These are phyloP conservation scores for Ophiocytium majus DNA, from an alignment of 352 stramenopile genomes.

Conservation along the genomic window DNA sequence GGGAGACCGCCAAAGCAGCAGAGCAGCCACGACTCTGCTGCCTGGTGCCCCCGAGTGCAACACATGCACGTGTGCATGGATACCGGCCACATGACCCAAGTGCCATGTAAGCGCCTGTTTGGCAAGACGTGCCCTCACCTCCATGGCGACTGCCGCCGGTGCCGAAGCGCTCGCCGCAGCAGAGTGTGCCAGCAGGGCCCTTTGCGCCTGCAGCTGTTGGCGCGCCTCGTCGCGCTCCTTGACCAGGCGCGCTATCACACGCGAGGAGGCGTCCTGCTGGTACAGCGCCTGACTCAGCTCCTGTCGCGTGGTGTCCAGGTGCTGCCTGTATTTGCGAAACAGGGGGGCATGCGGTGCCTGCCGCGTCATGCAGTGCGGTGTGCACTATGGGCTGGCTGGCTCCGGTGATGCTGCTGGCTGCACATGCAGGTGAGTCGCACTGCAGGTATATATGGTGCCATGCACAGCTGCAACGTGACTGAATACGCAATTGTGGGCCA, in stretches of 20 bases:
- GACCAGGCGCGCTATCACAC: conserved; percentile 82
- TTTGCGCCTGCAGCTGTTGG: conserved; percentile 51
- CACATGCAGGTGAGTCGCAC: no score
- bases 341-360: no score
- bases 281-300: conserved; percentile 84
- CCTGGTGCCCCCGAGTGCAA: not conserved
- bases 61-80: no score
- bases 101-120: no score
- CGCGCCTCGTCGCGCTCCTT: conserved; percentile 60
- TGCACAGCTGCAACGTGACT: no score
- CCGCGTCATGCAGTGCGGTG: no score
- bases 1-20: no score
- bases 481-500: no score
- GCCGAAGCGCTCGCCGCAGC: conserved; percentile 24
- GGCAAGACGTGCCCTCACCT: conserved; percentile 11
- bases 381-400: no score
- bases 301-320: conserved; percentile 81
- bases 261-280: conserved; percentile 83
- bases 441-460: no score
- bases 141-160: conserved; percentile 9
- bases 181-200: conserved; percentile 43
- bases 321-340: conserved; percentile 73
- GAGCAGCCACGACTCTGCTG: not conserved
- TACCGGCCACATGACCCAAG: no score
- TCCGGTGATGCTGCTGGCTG: no score